Evolutionary conservation across 2,329 filamentous ascomycete species (phyloP).

Genomic region (Metarhizium guizhouense): DNA sequence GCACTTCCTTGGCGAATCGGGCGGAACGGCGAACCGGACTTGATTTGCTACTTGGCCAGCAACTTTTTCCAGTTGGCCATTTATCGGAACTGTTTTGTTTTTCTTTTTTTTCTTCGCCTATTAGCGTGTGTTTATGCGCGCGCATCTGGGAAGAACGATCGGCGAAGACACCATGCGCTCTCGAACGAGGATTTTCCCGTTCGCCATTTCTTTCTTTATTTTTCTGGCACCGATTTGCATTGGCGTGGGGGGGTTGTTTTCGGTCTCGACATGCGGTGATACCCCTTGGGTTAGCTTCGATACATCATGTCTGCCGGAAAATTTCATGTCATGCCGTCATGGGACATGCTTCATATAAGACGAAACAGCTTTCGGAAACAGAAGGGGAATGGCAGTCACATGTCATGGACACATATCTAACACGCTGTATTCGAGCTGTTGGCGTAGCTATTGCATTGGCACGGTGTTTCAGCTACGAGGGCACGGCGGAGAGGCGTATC

Average conservation of each 20-base stretch:
- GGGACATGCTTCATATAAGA: conserved; percentile 2
- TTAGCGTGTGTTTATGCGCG: background rate
- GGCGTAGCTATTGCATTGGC: conserved; percentile 8
- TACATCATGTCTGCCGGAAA: conserved; percentile 9
- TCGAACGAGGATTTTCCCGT: conserved; percentile 1
- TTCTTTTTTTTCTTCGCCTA: background rate
- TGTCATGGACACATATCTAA: conserved; percentile 4
- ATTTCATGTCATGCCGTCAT: background rate
- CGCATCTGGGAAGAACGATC: background rate
- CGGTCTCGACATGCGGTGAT: conserved; percentile 16
- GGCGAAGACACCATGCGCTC: background rate
- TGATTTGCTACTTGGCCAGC: conserved; percentile 16
- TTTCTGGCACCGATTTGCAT: conserved; percentile 8
- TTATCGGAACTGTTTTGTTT: background rate
- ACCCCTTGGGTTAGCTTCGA: conserved; percentile 16
- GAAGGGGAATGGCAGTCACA: conserved; percentile 2
- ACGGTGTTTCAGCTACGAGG: conserved; percentile 8
- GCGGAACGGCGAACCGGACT: conserved; percentile 24
- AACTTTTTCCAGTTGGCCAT: background rate
- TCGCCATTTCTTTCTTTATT: conserved; percentile 1
- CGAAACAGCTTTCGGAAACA: background rate
- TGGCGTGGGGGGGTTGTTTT: conserved; percentile 13
- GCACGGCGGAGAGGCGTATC: conserved; percentile 12
- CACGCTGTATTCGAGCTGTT: conserved; percentile 4
- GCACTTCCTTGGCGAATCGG: conserved; percentile 26